Conservation (phyloP, 108 stramenopile genomes). For the Pseudonitzschia multistriata region DNA sequence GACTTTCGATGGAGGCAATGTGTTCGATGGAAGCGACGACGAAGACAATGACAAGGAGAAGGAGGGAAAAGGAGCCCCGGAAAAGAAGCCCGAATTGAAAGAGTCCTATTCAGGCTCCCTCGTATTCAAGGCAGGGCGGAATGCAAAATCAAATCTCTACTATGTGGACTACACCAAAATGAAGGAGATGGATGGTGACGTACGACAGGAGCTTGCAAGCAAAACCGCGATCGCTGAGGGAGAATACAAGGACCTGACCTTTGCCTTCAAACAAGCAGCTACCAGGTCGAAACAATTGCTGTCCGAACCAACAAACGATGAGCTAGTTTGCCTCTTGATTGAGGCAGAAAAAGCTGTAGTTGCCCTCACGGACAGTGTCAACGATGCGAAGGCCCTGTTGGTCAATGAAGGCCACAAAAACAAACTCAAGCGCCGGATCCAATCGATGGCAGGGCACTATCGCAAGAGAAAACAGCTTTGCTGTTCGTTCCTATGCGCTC, state of each 20-base stretch:
- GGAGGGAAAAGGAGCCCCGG: neutral
- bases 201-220: slow-evolving; percentile 47
- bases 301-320: slow-evolving; percentile 78
- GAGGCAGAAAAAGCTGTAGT: slow-evolving; percentile 37
- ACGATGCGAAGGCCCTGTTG: slow-evolving; percentile 45
- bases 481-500: slow-evolving; percentile 49
- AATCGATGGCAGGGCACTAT: slow-evolving; percentile 62
- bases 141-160: slow-evolving; percentile 60
- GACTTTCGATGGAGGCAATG: slow-evolving; percentile 39
- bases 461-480: slow-evolving; percentile 60
- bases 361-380: slow-evolving; percentile 44
- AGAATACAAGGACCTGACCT: slow-evolving; percentile 35
- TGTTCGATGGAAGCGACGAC: slow-evolving; percentile 58
- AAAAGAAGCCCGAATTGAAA: neutral
- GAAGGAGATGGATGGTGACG: slow-evolving; percentile 49
- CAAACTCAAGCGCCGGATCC: slow-evolving; percentile 52
- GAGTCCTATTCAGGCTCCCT: slow-evolving; percentile 59
- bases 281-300: slow-evolving; percentile 44
- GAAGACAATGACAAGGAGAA: slow-evolving; percentile 44
- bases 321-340: slow-evolving; percentile 36
- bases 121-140: slow-evolving; percentile 63
- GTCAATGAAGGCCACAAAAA: slow-evolving; percentile 65
- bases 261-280: slow-evolving; percentile 28
- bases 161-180: slow-evolving; percentile 70
- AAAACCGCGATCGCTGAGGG: slow-evolving; percentile 39